Evolutionary conservation across 2,329 filamentous ascomycete genomes (phyloP), one percentile per base, ranked within the genome.

Genomic region (Fusarium luffae): DNA sequence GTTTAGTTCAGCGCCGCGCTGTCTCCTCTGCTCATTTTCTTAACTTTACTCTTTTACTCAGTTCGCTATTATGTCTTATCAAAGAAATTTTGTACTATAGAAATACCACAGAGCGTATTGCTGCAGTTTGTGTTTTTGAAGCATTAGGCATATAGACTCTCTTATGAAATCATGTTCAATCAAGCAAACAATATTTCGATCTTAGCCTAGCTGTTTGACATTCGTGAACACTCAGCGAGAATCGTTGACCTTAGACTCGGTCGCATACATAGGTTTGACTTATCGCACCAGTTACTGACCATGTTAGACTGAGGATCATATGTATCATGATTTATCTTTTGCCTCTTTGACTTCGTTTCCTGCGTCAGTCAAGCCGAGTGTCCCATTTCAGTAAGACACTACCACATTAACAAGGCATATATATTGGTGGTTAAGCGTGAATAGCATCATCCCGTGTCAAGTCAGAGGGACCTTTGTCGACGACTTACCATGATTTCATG

Each of bases 71-170:
- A 61, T 57, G 25, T 50, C 13, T 52, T 25, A 8, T 28, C 18
- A 21, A 42, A 58, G 59, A 59, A 60, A 40, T 32, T 16, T 58
- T 71, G 55, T 71, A 71, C 32, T 23, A 67, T 64, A 66, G 54
- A 66, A 70, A 73, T 73, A 71, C 68, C 67, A 71, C 43, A 25
- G 16, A 72, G 68, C 67, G 69, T 61, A 55, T 43, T 40, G 54
- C 42, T 27, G 44, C 44, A 56, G 37, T 69, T 68, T 59, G 13
- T 49, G 10, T 54, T 60, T 52, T 42, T 51, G 43, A 27, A 47
- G 16, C 42, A 68, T 50, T 42, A 51, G 25, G 42, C 40, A 67
- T 54, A 71, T 74, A 74, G 71, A 74, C 34, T 28, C 34, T 28
- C 54, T 54, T 25, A 68, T 34, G 48, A 65, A 46, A 58, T 50